These are phyloP conservation scores for Colletotrichum lupini DNA, from an alignment of 2,329 filamentous ascomycete species.

Conservation along the genomic window DNA sequence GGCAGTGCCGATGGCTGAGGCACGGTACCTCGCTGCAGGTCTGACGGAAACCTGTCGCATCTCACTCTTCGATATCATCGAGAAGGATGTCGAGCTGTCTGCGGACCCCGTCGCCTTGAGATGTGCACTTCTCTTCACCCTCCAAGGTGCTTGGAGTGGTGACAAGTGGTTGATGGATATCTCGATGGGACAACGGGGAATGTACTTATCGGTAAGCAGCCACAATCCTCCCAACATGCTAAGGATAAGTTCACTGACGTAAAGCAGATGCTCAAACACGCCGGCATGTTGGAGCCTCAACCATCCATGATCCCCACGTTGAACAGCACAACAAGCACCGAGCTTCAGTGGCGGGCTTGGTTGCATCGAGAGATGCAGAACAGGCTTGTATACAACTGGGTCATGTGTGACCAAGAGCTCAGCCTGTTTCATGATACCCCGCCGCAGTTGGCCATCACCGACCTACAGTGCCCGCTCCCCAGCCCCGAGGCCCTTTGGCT, in stretches of 20 bases:
- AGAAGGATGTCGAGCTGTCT: conserved; percentile 76
- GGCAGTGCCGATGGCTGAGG: conserved; percentile 72
- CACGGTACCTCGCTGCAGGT: conserved; percentile 72
- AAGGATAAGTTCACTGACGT: background rate
- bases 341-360: conserved; percentile 72
- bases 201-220: conserved; percentile 72
- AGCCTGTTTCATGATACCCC: conserved; percentile 73
- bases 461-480: conserved; percentile 74
- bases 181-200: conserved; percentile 77
- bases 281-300: conserved; percentile 71
- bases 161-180: conserved; percentile 85
- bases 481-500: conserved; percentile 71
- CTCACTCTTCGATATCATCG: conserved; percentile 77
- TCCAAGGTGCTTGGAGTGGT: conserved; percentile 77
- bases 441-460: conserved; percentile 72
- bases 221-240: background rate
- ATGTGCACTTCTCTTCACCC: conserved; percentile 74
- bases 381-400: conserved; percentile 79
- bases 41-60: conserved; percentile 78
- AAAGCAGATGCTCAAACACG: conserved; percentile 73
- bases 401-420: conserved; percentile 79
- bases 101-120: conserved; percentile 73
- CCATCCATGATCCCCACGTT: conserved; percentile 56
- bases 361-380: conserved; percentile 72
- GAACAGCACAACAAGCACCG: conserved; percentile 55